phyloP scores from a whole-genome alignment of 2,329 filamentous ascomycete species.

The Cladosporium sp. region DNA sequence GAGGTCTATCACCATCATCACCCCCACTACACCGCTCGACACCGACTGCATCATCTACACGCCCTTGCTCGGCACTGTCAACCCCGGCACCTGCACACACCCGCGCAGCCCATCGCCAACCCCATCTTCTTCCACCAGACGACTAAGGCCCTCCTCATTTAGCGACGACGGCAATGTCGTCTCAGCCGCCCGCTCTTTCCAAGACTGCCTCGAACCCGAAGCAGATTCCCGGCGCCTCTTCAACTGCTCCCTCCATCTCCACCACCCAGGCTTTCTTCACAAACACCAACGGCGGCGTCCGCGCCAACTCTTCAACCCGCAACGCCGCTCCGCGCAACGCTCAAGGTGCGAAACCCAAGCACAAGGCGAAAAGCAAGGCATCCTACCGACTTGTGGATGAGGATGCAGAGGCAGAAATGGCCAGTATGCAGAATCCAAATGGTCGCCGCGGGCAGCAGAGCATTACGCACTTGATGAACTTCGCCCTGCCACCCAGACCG shows the following conservation, averaged over 20 bases:
- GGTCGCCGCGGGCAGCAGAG: constrained; percentile 88
- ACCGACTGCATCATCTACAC: neutral
- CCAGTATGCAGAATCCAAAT: constrained; percentile 42
- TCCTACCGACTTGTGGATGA: constrained; percentile 71
- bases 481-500: constrained; percentile 75
- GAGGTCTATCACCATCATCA: constrained; percentile 14
- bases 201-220: constrained; percentile 40
- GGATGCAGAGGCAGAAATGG: constrained; percentile 76
- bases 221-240: constrained; percentile 33
- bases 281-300: constrained; percentile 47
- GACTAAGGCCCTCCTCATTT: neutral
- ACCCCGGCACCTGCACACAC: constrained; percentile 15
- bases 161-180: constrained; percentile 42
- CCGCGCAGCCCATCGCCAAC: constrained; percentile 12
- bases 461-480: constrained; percentile 95
- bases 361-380: constrained; percentile 72
- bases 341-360: constrained; percentile 76
- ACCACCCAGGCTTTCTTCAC: constrained; percentile 47
- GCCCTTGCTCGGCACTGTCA: constrained; percentile 23
- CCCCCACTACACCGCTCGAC: neutral
- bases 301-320: constrained; percentile 35
- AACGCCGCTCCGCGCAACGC: constrained; percentile 66
- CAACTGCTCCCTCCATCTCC: constrained; percentile 45
- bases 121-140: constrained; percentile 5
- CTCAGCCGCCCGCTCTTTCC: constrained; percentile 40